Percentiles rank a stretch among this genome's conserved stretches.
phyloP scores from a whole-genome alignment of 2,329 filamentous ascomycete genomes.

The Penicillium janthinellum region DNA sequence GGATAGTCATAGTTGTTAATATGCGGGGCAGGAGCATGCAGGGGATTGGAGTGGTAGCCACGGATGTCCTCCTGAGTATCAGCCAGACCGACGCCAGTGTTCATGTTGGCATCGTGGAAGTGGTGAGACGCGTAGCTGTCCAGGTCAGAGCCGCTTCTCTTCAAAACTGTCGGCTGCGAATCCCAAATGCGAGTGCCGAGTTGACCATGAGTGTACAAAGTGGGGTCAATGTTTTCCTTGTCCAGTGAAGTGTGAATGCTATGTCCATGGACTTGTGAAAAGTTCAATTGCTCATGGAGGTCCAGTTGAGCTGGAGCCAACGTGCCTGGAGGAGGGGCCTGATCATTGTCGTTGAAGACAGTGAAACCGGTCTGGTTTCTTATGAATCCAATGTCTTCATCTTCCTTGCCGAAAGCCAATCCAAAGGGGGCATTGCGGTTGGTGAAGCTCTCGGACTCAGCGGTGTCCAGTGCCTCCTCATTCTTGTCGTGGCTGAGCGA shows the following conservation, averaged over 20 bases:
- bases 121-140: slow-evolving; percentile 28
- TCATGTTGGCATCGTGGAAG: slow-evolving; percentile 28
- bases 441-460: neutral
- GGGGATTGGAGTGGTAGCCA: slow-evolving; percentile 37
- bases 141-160: slow-evolving; percentile 18
- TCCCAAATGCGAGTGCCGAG: slow-evolving; percentile 31
- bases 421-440: slow-evolving; percentile 4
- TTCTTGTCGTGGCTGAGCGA: slow-evolving; percentile 11
- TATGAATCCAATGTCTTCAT: slow-evolving; percentile 39
- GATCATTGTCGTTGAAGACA: slow-evolving; percentile 36
- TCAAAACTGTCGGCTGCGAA: slow-evolving; percentile 25
- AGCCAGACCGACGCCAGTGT: slow-evolving; percentile 27
- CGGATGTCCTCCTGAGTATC: slow-evolving; percentile 26
- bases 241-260: slow-evolving; percentile 17
- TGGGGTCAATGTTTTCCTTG: slow-evolving; percentile 46
- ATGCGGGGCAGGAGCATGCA: slow-evolving; percentile 32
- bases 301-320: slow-evolving; percentile 26
- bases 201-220: slow-evolving; percentile 28
- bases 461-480: slow-evolving; percentile 8
- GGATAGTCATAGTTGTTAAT: slow-evolving; percentile 25
- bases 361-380: slow-evolving; percentile 30
- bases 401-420: slow-evolving; percentile 27
- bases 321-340: slow-evolving; percentile 12
- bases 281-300: slow-evolving; percentile 25
- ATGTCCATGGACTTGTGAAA: slow-evolving; percentile 14